Percentiles rank a stretch among this genome's conserved stretches.
Evolutionary conservation across 768 basidiomycete species (phyloP).

Genomic region (Trametes cubensis): DNA sequence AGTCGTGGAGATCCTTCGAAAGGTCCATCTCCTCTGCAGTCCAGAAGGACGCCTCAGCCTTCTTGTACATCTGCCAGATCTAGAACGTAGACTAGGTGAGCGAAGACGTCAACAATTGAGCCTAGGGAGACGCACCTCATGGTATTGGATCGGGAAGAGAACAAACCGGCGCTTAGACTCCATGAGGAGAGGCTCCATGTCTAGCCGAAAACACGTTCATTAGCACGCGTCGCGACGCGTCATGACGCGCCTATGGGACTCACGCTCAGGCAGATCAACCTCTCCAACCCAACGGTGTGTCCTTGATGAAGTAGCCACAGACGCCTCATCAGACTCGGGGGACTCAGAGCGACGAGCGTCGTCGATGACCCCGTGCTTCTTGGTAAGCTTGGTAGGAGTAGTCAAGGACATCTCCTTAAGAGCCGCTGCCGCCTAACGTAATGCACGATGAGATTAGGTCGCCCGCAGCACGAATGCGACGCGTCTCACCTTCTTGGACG

Average conservation of each 20-base stretch:
- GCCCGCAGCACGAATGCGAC: slow-evolving; percentile 7
- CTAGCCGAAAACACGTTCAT: slow-evolving; percentile 35
- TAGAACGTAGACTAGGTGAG: slow-evolving; percentile 34
- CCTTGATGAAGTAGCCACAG: slow-evolving; percentile 29
- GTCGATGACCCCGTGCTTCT: slow-evolving; percentile 31
- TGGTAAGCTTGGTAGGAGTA: slow-evolving; percentile 38
- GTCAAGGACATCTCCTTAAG: slow-evolving; percentile 37
- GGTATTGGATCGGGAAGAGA: slow-evolving; percentile 91
- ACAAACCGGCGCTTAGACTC: slow-evolving; percentile 83
- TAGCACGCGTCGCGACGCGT: slow-evolving; percentile 22
- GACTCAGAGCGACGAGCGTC: slow-evolving; percentile 27
- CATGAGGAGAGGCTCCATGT: slow-evolving; percentile 82
- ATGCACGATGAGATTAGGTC: slow-evolving; percentile 3
- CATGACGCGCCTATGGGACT: slow-evolving; percentile 20
- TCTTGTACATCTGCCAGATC: slow-evolving; percentile 98
- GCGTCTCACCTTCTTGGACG: slow-evolving; percentile 42
- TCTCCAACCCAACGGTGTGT: slow-evolving; percentile 54
- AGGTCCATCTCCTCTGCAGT: slow-evolving; percentile 92
- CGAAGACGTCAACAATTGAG: background rate
- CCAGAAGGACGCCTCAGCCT: slow-evolving; percentile 93
- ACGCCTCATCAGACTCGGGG: slow-evolving; percentile 24
- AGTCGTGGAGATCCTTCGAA: slow-evolving; percentile 82
- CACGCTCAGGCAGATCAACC: slow-evolving; percentile 50
- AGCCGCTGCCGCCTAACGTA: slow-evolving; percentile 37
- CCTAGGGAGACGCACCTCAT: slow-evolving; percentile 61